Evolutionary conservation across 1,284 basidiomycete species (phyloP).

Genomic region (Melampsora allii-populina): DNA sequence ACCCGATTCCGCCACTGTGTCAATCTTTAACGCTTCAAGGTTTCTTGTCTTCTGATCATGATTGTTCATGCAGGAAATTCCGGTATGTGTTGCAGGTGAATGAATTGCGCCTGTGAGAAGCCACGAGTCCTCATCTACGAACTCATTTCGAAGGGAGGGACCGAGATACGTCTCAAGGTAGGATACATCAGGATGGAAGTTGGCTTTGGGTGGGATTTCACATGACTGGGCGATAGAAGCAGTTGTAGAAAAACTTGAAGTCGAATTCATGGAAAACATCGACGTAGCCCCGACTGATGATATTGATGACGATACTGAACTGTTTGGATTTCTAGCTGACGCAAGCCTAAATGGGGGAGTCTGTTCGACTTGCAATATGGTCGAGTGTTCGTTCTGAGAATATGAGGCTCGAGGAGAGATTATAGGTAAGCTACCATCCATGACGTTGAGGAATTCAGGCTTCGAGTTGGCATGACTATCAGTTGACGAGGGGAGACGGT

Average conservation of each 20-base stretch:
- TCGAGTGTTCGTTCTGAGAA: not conserved
- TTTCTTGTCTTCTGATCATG: too few relatives aligned
- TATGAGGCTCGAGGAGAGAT: not conserved
- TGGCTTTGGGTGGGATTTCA: not conserved
- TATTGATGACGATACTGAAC: not conserved
- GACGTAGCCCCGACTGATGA: not conserved
- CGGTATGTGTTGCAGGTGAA: not conserved
- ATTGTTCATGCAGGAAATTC: too few relatives aligned
- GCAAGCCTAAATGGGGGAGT: not conserved
- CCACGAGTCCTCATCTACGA: not conserved
- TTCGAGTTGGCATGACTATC: not conserved
- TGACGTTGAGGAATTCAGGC: not conserved
- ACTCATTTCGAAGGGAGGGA: not conserved
- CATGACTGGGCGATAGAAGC: not conserved
- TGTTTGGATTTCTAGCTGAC: not conserved
- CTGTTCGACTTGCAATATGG: not conserved
- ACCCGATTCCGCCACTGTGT: too few relatives aligned
- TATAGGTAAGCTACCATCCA: not conserved
- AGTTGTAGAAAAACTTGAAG: not conserved
- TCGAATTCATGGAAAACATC: too few relatives aligned
- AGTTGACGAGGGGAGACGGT: not conserved
- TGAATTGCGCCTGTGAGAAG: not conserved
- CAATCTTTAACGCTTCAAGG: too few relatives aligned
- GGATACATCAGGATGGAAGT: not conserved
- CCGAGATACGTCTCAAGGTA: not conserved